phyloP scores from a whole-genome alignment of 2,329 filamentous ascomycete species.

The Scopulariopsis brevicaulis region DNA sequence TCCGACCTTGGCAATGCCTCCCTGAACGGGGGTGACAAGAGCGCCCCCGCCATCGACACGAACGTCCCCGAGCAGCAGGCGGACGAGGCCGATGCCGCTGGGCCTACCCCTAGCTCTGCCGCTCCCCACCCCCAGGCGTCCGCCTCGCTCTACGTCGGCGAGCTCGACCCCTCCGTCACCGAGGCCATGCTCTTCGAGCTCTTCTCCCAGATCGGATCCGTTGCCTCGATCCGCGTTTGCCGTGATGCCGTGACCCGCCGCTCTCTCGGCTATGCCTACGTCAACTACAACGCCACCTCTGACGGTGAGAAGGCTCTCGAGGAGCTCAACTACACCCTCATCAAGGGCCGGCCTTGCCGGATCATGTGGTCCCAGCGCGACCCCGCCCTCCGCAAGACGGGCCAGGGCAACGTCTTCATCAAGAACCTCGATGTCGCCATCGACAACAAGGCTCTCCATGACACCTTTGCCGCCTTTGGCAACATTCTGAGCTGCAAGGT shows the following conservation, averaged over 20 bases:
- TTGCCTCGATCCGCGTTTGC: slow-evolving; percentile 98
- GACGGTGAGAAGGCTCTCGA: slow-evolving; percentile 98
- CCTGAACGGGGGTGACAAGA: slow-evolving; percentile 56
- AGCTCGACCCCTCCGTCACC: slow-evolving; percentile 94
- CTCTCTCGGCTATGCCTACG: slow-evolving; percentile 97
- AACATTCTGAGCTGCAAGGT: slow-evolving; percentile 99
- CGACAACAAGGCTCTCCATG: slow-evolving; percentile 99
- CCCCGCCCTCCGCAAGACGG: slow-evolving; percentile 96
- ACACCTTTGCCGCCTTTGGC: slow-evolving; percentile 96
- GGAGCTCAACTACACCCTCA: slow-evolving; percentile 98
- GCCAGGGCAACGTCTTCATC: slow-evolving; percentile 99
- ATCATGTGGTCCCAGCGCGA: slow-evolving; percentile 99
- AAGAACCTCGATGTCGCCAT: slow-evolving; percentile 99
- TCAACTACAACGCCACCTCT: slow-evolving; percentile 97
- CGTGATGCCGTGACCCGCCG: slow-evolving; percentile 97
- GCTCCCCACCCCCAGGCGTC: slow-evolving; percentile 78
- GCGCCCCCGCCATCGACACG: slow-evolving; percentile 64
- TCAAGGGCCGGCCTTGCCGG: slow-evolving; percentile 97
- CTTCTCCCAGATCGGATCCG: slow-evolving; percentile 97
- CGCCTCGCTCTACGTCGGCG: slow-evolving; percentile 95
- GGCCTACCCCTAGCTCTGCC: slow-evolving; percentile 62
- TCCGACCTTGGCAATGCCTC: slow-evolving; percentile 63
- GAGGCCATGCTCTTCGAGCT: slow-evolving; percentile 99
- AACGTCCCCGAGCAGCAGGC: slow-evolving; percentile 40
- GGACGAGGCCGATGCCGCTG: slow-evolving; percentile 52